These are phyloP conservation scores for Sporothrix sp. DNA, from an alignment of 2,329 filamentous ascomycete species.

Conservation along the genomic window DNA sequence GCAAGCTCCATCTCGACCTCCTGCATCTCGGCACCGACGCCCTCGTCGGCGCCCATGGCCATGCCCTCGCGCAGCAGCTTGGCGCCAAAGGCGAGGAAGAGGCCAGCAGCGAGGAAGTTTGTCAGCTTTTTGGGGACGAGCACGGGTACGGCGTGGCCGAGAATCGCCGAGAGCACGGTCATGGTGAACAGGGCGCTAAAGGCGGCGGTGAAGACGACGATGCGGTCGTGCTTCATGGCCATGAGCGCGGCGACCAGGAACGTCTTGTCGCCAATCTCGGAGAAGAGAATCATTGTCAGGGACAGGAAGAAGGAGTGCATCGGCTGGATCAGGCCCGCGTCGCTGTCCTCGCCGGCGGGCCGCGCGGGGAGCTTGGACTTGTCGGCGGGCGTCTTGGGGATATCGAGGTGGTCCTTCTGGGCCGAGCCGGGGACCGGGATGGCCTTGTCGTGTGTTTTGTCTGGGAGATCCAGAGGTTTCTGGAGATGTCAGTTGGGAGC, in stretches of 20 bases:
- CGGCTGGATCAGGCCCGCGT: slow-evolving; percentile 57
- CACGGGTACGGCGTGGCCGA: slow-evolving; percentile 85
- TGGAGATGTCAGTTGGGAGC: slow-evolving; percentile 26
- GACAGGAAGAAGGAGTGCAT: slow-evolving; percentile 86
- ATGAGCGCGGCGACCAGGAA: slow-evolving; percentile 95
- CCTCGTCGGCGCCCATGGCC: slow-evolving; percentile 79
- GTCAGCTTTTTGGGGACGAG: slow-evolving; percentile 87
- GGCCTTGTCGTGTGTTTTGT: slow-evolving; percentile 64
- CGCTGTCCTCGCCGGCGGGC: slow-evolving; percentile 29
- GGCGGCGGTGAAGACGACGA: slow-evolving; percentile 92
- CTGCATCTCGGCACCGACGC: slow-evolving; percentile 93
- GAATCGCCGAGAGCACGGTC: slow-evolving; percentile 86
- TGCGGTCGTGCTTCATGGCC: slow-evolving; percentile 95
- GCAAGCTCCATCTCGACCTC: slow-evolving; percentile 91
- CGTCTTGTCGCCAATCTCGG: slow-evolving; percentile 96
- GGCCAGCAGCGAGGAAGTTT: slow-evolving; percentile 69
- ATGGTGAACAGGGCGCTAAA: slow-evolving; percentile 84
- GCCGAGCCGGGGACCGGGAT: slow-evolving; percentile 58
- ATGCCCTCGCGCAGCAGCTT: slow-evolving; percentile 80
- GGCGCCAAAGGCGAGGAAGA: slow-evolving; percentile 85
- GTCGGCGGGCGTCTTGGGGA: slow-evolving; percentile 31
- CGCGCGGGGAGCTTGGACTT: slow-evolving; percentile 16
- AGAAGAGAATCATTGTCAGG: slow-evolving; percentile 94
- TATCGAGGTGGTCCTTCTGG: slow-evolving; percentile 54
- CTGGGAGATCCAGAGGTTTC: slow-evolving; percentile 76